Conservation (phyloP, 306 rosid species). For the Acacia confusa region DNA sequence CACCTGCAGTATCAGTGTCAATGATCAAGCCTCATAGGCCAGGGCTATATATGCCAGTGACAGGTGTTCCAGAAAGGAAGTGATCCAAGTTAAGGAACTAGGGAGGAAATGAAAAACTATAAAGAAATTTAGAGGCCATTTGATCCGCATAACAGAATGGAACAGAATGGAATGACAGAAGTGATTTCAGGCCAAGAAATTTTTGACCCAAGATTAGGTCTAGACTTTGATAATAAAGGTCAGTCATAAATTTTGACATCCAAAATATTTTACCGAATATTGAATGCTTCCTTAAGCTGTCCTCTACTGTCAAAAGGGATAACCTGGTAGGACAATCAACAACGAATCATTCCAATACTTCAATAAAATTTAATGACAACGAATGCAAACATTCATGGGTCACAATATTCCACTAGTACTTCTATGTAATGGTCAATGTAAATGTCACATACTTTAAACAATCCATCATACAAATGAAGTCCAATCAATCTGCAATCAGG, state of each 20-base stretch:
- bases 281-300: constrained; percentile 97
- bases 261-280: constrained; percentile 67
- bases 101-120: neutral
- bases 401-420: constrained; percentile 2
- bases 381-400: neutral
- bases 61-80: neutral
- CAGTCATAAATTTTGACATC: neutral
- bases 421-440: constrained; percentile 2
- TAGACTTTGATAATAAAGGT: neutral
- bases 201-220: neutral
- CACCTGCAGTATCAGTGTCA: neutral
- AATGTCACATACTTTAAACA: constrained; percentile 69
- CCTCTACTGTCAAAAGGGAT: constrained; percentile 97
- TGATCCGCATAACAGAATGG: neutral
- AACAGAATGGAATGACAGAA: neutral
- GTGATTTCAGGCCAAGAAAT: neutral
- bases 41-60: neutral
- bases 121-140: neutral
- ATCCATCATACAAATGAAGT: constrained; percentile 94
- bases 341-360: constrained; percentile 8
- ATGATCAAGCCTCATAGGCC: neutral
- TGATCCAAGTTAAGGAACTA: neutral
- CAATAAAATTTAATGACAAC: neutral
- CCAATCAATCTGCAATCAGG: constrained; percentile 98
- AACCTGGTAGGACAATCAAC: constrained; percentile 57